Percentiles rank a stretch among this genome's conserved stretches.
Conservation (phyloP, 805 yeast genomes). For the Kluyveromyces dobzhanskii region DNA sequence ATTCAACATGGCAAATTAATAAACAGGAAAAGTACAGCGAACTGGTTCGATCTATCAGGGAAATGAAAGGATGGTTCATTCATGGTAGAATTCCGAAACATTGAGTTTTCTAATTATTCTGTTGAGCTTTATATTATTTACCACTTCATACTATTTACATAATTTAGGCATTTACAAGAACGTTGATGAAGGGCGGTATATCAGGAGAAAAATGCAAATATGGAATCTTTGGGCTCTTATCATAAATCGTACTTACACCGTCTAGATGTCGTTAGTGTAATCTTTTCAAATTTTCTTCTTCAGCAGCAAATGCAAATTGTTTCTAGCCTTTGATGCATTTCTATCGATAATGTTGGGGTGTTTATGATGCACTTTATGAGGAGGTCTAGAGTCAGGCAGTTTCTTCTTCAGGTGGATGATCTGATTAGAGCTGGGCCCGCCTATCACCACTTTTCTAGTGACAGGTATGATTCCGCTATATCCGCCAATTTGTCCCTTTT, state of each 20-base stretch:
- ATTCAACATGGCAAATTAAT: neutral
- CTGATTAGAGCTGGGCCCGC: neutral
- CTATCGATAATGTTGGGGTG: neutral
- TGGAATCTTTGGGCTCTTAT: too few species aligned
- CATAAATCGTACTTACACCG: too few species aligned
- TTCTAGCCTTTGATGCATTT: neutral
- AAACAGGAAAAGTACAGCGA: neutral
- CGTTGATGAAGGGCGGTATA: too few species aligned
- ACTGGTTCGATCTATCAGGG: slow-evolving; percentile 22
- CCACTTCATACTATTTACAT: too few species aligned
- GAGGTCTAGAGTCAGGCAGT: too few species aligned
- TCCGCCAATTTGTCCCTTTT: slow-evolving; percentile 1
- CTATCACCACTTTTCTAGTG: neutral
- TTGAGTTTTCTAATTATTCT: neutral
- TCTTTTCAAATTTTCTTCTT: neutral
- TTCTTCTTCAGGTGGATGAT: too few species aligned
- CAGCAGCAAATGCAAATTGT: neutral
- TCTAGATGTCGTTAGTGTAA: too few species aligned
- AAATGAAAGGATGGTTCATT: slow-evolving; percentile 35
- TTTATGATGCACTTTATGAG: too few species aligned
- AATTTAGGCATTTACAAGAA: too few species aligned
- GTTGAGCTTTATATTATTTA: too few species aligned
- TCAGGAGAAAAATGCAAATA: too few species aligned
- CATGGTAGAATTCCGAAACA: slow-evolving; percentile 28
- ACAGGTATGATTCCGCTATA: neutral